A percentile compares a stretch with the other conserved stretches of the same genome.
phyloP scores from a whole-genome alignment of 495 filamentous ascomycete species.

The Podospora appendiculata region DNA sequence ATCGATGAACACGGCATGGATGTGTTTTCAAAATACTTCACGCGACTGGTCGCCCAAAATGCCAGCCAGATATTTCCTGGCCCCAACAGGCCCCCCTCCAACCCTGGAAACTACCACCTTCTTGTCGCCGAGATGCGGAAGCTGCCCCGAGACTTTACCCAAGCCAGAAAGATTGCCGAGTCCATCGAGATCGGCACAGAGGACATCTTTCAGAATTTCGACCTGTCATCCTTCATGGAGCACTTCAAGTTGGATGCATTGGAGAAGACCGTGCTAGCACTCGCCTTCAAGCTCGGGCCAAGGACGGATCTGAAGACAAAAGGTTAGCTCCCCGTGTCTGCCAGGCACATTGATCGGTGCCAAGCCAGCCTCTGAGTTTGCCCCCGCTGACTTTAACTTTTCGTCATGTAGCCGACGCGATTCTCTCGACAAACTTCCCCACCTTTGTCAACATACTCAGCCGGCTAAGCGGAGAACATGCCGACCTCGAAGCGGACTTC shows the following conservation, averaged over 20 bases:
- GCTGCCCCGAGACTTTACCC: slow-evolving; percentile 66
- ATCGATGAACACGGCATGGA: slow-evolving; percentile 96
- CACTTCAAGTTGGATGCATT: slow-evolving; percentile 88
- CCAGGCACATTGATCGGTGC: no score
- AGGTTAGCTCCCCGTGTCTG: slow-evolving; percentile 47
- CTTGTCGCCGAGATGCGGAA: slow-evolving; percentile 81
- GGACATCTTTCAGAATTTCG: slow-evolving; percentile 90
- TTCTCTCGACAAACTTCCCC: slow-evolving; percentile 64
- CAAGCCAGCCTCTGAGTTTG: no score
- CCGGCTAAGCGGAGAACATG: slow-evolving; percentile 48
- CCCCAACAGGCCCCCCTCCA: slow-evolving; percentile 59
- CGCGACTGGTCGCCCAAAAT: slow-evolving; percentile 77
- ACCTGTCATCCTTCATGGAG: slow-evolving; percentile 83
- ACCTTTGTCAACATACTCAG: slow-evolving; percentile 68
- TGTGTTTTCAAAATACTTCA: slow-evolving; percentile 87
- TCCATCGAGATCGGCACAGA: slow-evolving; percentile 76
- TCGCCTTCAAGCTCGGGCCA: slow-evolving; percentile 75
- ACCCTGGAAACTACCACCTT: slow-evolving; percentile 70
- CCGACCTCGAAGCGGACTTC: slow-evolving; percentile 55
- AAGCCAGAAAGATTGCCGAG: slow-evolving; percentile 85
- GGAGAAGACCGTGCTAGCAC: slow-evolving; percentile 77
- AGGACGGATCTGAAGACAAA: slow-evolving; percentile 79
- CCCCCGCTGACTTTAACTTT: slow-evolving; percentile 24
- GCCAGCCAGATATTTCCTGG: slow-evolving; percentile 78
- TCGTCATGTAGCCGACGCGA: slow-evolving; percentile 62